A percentile compares a stretch with the other conserved stretches of the same genome.
phyloP scores from a whole-genome alignment of 306 rosid genomes.

The Calophaca sinica region DNA sequence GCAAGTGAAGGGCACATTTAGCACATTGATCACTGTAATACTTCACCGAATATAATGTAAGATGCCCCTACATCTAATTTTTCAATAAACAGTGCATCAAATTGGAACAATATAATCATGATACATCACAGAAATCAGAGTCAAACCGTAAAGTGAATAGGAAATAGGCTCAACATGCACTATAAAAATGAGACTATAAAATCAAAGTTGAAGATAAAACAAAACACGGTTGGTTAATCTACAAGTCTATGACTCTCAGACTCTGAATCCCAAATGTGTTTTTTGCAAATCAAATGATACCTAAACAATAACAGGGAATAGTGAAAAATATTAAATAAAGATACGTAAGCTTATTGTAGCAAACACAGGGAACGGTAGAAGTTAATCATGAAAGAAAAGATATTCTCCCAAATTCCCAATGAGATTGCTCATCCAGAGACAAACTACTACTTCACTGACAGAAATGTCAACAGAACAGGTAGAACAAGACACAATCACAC shows the following conservation, averaged over 20 bases:
- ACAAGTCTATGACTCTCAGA: neutral
- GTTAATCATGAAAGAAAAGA: neutral
- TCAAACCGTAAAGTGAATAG: slow-evolving; percentile 10
- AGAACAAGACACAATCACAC: slow-evolving; percentile 30
- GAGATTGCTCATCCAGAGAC: slow-evolving; percentile 2
- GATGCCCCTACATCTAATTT: slow-evolving; percentile 9
- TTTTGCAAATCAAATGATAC: neutral
- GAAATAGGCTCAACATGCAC: neutral
- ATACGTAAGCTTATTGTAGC: neutral
- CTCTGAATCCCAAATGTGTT: neutral
- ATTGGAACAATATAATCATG: neutral
- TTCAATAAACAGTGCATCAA: neutral
- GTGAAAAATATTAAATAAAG: neutral
- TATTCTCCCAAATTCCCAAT: slow-evolving; percentile 4
- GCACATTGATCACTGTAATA: slow-evolving; percentile 8
- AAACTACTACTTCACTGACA: neutral
- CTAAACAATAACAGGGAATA: neutral
- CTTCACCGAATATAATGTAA: slow-evolving; percentile 23
- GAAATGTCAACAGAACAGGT: slow-evolving; percentile 11
- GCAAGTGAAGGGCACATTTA: slow-evolving; percentile 46
- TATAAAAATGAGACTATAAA: slow-evolving; percentile 13
- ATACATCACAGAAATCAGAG: slow-evolving; percentile 2
- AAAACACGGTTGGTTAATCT: neutral
- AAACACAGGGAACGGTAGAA: neutral
- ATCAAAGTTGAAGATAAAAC: slow-evolving; percentile 3